Percentiles rank a stretch among this genome's conserved stretches.
Evolutionary conservation across 805 yeast genomes (phyloP).

Genomic region (Kregervanrija delftensis): DNA sequence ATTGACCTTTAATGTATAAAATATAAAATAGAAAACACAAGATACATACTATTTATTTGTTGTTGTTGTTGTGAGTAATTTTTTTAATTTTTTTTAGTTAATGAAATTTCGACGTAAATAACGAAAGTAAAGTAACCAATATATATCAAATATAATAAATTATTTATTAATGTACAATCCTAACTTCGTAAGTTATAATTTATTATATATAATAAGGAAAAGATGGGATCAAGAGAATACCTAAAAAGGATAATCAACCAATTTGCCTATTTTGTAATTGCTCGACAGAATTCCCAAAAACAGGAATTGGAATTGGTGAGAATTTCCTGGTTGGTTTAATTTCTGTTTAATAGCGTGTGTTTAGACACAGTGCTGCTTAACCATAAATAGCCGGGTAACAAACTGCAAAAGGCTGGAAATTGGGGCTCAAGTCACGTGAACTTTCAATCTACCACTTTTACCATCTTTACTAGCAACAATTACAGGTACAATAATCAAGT

Average conservation of each 20-base stretch:
- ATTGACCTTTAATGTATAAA: background rate
- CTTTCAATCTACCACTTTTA: no score
- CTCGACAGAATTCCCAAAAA: slow-evolving; percentile 2
- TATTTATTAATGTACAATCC: no score
- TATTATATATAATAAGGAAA: no score
- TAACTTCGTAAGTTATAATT: no score
- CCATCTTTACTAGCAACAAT: no score
- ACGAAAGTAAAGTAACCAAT: background rate
- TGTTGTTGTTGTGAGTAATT: background rate
- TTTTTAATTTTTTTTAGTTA: background rate
- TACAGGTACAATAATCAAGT: background rate
- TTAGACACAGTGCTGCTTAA: slow-evolving; percentile 1
- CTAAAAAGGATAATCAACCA: slow-evolving; percentile 19
- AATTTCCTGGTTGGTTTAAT: background rate
- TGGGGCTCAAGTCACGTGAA: background rate
- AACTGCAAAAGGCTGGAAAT: background rate
- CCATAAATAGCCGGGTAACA: background rate
- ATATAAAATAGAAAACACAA: no score
- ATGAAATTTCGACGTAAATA: background rate
- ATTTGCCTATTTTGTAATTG: slow-evolving; percentile 19
- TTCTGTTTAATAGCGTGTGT: background rate
- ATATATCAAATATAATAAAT: no score
- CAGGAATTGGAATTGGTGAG: slow-evolving; percentile 3
- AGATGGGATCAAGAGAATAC: background rate
- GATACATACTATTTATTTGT: background rate